phyloP scores from a whole-genome alignment of 1,284 basidiomycete species.

The Sanguinoderma infundibulare region DNA sequence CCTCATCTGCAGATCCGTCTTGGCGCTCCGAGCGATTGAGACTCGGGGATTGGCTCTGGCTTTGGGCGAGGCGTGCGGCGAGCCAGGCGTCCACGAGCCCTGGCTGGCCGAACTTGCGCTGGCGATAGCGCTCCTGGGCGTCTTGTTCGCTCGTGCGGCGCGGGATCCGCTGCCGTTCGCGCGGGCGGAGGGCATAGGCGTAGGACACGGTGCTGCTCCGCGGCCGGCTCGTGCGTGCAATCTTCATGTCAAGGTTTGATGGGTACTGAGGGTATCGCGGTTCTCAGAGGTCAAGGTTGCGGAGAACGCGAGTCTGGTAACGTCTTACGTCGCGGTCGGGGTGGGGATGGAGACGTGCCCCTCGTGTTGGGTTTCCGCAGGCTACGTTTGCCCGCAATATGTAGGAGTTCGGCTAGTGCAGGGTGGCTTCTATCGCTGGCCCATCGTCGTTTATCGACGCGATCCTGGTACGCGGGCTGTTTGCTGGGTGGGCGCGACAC shows the following conservation, averaged over 20 bases:
- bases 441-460: slow-evolving; percentile 19
- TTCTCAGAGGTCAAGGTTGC: background rate
- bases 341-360: too few relatives aligned
- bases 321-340: too few relatives aligned
- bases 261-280: background rate
- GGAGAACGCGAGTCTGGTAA: too few relatives aligned
- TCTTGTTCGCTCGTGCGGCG: slow-evolving; percentile 15
- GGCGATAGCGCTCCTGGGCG: slow-evolving; percentile 13
- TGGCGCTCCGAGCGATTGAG: background rate
- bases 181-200: background rate
- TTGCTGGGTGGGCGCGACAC: background rate
- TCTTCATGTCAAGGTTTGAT: background rate
- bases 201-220: slow-evolving; percentile 3
- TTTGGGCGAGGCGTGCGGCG: slow-evolving; percentile 10
- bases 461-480: slow-evolving; percentile 16
- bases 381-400: background rate
- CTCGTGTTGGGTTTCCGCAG: too few relatives aligned
- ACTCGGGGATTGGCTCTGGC: background rate
- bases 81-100: slow-evolving; percentile 27
- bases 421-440: slow-evolving; percentile 13
- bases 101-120: slow-evolving; percentile 14
- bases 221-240: slow-evolving; percentile 2
- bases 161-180: slow-evolving; percentile 1
- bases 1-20: slow-evolving; percentile 12
- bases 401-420: slow-evolving; percentile 6